Evolutionary conservation across 495 filamentous ascomycete genomes (phyloP).

Genomic region (Trichoderma virens): DNA sequence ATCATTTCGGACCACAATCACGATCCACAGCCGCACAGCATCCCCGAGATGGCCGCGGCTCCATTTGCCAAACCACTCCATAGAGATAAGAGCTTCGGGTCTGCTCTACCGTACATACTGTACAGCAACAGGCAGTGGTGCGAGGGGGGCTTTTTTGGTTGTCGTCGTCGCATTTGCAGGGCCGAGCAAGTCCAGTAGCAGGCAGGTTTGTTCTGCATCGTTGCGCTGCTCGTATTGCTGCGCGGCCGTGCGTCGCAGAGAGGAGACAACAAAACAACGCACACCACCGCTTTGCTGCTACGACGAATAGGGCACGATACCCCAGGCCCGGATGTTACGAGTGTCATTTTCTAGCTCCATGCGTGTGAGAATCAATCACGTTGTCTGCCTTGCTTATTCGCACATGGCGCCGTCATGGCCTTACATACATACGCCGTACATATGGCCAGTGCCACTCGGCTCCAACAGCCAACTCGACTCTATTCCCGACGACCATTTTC

Average conservation of each 20-base stretch:
- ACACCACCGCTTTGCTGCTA: neutral
- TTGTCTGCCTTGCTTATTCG: neutral
- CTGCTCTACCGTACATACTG: no score
- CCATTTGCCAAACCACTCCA: neutral
- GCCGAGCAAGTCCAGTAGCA: no score
- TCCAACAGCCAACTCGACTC: neutral
- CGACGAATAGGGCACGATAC: conserved; percentile 1
- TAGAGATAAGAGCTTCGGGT: neutral
- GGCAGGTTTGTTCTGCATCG: neutral
- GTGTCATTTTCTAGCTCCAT: neutral
- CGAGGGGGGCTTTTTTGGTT: no score
- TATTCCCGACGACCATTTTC: neutral
- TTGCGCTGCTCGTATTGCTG: neutral
- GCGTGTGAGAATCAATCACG: neutral
- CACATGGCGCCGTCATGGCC: neutral
- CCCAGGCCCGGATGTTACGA: neutral
- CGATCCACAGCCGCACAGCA: conserved; percentile 6
- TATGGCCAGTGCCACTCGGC: neutral
- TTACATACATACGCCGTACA: neutral
- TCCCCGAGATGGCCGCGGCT: neutral
- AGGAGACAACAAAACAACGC: neutral
- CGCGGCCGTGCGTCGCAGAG: neutral
- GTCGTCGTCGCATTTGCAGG: no score
- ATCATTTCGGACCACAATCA: neutral
- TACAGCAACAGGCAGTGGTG: no score